Evolutionary conservation across 192 early-diverging fungal genomes (phyloP), one percentile per base, ranked within the genome.

Genomic region (Coemansia sp.): DNA sequence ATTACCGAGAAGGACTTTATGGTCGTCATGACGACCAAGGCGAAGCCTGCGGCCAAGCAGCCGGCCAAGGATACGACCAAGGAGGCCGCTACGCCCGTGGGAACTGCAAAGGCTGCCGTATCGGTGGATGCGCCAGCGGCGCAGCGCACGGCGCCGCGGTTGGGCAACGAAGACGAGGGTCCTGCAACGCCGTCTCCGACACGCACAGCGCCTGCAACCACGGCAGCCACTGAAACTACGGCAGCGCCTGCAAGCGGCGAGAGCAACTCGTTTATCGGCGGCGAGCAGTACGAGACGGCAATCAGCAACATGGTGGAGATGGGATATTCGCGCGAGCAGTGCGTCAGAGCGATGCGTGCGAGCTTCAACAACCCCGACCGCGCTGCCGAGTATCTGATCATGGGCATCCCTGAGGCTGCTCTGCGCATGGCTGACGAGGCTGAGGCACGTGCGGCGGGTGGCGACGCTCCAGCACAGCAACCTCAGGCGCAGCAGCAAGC

Each of bases 291-390:
- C 55, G 88, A 92, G 58, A 80, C 78, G 52, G 90, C 91, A n/a
- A 85, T 96, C 39, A 66, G 81, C 34, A 91, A 90, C 66, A 89
- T 98, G 85, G 82, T 95, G 47, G 94, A 96, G 48, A 95, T 98
- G 94, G 96, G 96, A 17, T 98, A 91, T 73, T 82, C 87, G 53
- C 84, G 91, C 41, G 88, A 91, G 15, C 85, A 96, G 64, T 90
- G 92, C 47, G 82, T 89, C 39, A 67, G 71, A 51, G 96, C 96
- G 10, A 94, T 98, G 89, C 87, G 94, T 45, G 96, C 96, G 8
- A 94, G 92, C 61, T 97, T 90, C 66, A 96, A 96, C 70, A 98
- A 98, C 71, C 93, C 96, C 1, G 94, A 97, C 72, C 83, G 96
- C 56, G 96, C 96, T 21, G 94, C 91, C 10, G 96, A 98, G 73